phyloP scores from a whole-genome alignment of 164 flowering plant species.

The Saururus chinensis region DNA sequence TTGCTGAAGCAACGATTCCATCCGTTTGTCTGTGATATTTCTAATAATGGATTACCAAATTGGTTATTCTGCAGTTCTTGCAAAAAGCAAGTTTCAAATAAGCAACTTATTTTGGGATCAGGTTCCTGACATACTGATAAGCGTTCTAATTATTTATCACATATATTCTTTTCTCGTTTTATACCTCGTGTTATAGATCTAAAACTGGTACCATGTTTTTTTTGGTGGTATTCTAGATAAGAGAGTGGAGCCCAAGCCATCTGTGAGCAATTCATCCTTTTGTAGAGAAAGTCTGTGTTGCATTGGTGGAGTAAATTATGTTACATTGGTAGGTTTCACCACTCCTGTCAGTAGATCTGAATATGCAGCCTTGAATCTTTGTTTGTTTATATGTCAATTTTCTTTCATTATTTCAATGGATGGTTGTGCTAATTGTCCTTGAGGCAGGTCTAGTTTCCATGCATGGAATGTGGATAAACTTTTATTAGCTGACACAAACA shows the following conservation, averaged over 20 bases:
- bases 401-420: too few species aligned
- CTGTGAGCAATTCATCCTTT: constrained; percentile 5
- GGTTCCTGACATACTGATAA: constrained; percentile 4
- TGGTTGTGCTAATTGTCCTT: too few species aligned
- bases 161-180: background rate
- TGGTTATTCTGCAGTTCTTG: constrained; percentile 62
- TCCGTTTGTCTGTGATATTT: constrained; percentile 65
- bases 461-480: too few species aligned
- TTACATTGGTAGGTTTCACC: constrained; percentile 56
- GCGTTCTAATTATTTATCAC: background rate
- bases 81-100: constrained; percentile 9
- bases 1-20: constrained; percentile 38
- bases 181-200: background rate
- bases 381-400: too few species aligned
- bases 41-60: constrained; percentile 44
- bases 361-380: too few species aligned
- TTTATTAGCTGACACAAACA: too few species aligned
- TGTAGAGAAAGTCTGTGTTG: constrained; percentile 25
- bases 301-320: constrained; percentile 67
- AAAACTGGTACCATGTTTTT: background rate
- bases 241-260: constrained; percentile 5
- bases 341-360: too few species aligned
- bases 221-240: constrained; percentile 20
- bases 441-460: too few species aligned
- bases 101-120: constrained; percentile 15